phyloP scores from a whole-genome alignment of 148 eudicot genomes.

The Chenopodium suecicum region DNA sequence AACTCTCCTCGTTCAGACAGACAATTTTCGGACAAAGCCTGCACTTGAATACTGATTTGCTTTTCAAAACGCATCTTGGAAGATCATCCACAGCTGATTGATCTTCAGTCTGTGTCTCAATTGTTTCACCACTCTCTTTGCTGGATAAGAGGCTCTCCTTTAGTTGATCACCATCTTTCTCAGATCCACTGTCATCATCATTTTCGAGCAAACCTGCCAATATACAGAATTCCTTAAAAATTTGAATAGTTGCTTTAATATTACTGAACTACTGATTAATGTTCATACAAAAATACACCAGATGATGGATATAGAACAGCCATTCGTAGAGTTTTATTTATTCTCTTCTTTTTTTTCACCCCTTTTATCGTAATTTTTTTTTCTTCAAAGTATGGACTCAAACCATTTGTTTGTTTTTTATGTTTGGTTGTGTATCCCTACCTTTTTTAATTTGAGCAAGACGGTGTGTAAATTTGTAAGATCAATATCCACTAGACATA shows the following conservation, averaged over 20 bases:
- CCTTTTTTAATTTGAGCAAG: not conserved
- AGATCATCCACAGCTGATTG: conserved; percentile 33
- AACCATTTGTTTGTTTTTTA: too few species aligned
- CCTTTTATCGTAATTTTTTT: too few species aligned
- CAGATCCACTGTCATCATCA: conserved; percentile 51
- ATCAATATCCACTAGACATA: not conserved
- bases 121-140: conserved; percentile 26
- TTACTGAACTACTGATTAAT: not conserved
- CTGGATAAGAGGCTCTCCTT: conserved; percentile 13
- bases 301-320: not conserved
- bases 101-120: conserved; percentile 26
- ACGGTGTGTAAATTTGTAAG: not conserved
- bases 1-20: conserved; percentile 74
- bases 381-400: too few species aligned
- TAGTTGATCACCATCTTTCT: conserved; percentile 26
- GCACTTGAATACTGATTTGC: conserved; percentile 87
- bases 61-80: conserved; percentile 51
- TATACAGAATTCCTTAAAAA: not conserved
- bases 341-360: too few species aligned
- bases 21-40: conserved; percentile 89
- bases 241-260: not conserved
- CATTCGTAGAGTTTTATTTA: not conserved
- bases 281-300: not conserved
- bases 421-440: too few species aligned
- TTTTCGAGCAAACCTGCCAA: conserved; percentile 37